Conservation (phyloP, 2,329 filamentous ascomycete genomes). For the Cladophialophora psammophila region DNA sequence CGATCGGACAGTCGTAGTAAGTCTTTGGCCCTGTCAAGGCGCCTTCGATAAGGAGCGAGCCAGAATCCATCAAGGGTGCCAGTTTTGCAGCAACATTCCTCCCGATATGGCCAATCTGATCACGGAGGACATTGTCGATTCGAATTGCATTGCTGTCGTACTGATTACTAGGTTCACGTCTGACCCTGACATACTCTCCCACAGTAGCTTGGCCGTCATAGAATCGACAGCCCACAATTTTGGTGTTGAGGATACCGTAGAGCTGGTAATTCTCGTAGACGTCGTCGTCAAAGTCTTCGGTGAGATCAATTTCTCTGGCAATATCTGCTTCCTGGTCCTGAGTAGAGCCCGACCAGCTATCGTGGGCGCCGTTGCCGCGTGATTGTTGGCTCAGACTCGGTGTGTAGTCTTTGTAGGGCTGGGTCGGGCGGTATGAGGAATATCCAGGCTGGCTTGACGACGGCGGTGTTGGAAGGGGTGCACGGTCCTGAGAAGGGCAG, state of each 20-base stretch:
- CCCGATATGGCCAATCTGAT: slow-evolving; percentile 81
- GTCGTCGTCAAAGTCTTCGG: slow-evolving; percentile 47
- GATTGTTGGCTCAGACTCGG: slow-evolving; percentile 10
- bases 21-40: slow-evolving; percentile 71
- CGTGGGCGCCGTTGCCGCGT: slow-evolving; percentile 24
- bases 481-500: slow-evolving; percentile 20
- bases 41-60: slow-evolving; percentile 71
- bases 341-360: slow-evolving; percentile 34
- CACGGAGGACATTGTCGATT: slow-evolving; percentile 76
- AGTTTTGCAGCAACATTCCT: slow-evolving; percentile 72
- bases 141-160: slow-evolving; percentile 80
- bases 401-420: slow-evolving; percentile 20
- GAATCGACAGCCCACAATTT: slow-evolving; percentile 68
- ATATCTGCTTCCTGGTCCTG: slow-evolving; percentile 42
- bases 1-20: slow-evolving; percentile 74
- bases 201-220: slow-evolving; percentile 68
- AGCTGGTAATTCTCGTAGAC: slow-evolving; percentile 46
- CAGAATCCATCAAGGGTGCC: slow-evolving; percentile 63
- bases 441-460: slow-evolving; percentile 32
- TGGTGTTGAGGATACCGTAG: slow-evolving; percentile 57
- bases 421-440: slow-evolving; percentile 14
- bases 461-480: slow-evolving; percentile 33
- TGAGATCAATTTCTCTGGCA: slow-evolving; percentile 43
- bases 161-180: slow-evolving; percentile 71
- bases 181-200: slow-evolving; percentile 69